Evolutionary conservation across 371 early-diverging fungal species (phyloP).

Genomic region (Cokeromyces recurvatus): DNA sequence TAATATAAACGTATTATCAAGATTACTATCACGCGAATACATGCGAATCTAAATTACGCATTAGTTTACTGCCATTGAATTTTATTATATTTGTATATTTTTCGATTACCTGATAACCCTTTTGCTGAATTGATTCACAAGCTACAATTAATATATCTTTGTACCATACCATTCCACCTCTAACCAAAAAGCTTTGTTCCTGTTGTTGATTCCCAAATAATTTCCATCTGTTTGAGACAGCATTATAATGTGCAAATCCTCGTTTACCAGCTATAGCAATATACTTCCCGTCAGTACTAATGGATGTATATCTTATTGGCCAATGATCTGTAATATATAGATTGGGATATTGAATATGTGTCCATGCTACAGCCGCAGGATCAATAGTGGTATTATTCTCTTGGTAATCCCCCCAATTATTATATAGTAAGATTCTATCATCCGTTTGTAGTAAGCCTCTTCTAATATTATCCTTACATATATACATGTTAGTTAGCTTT

Average conservation of each 20-base stretch:
- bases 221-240: slow-evolving; percentile 75
- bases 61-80: too few relatives aligned
- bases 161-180: slow-evolving; percentile 80
- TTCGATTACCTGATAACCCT: slow-evolving; percentile 58
- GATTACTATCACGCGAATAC: slow-evolving; percentile 74
- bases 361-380: slow-evolving; percentile 75
- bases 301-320: slow-evolving; percentile 75
- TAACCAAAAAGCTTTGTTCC: slow-evolving; percentile 71
- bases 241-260: slow-evolving; percentile 77
- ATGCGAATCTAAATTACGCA: slow-evolving; percentile 53
- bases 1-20: slow-evolving; percentile 60
- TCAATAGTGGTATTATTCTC: slow-evolving; percentile 69
- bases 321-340: slow-evolving; percentile 80
- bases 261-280: slow-evolving; percentile 79
- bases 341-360: slow-evolving; percentile 69
- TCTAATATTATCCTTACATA: slow-evolving; percentile 70
- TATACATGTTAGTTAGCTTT: too few relatives aligned
- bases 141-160: slow-evolving; percentile 66
- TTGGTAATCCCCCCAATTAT: slow-evolving; percentile 55
- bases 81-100: background rate
- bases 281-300: slow-evolving; percentile 65
- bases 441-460: slow-evolving; percentile 65
- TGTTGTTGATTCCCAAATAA: slow-evolving; percentile 82
- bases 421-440: slow-evolving; percentile 70
- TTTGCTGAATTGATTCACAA: slow-evolving; percentile 42